Percentiles rank a stretch among this genome's conserved stretches.
Conservation (phyloP, 768 basidiomycete species). For the Lenzites betulinus region DNA sequence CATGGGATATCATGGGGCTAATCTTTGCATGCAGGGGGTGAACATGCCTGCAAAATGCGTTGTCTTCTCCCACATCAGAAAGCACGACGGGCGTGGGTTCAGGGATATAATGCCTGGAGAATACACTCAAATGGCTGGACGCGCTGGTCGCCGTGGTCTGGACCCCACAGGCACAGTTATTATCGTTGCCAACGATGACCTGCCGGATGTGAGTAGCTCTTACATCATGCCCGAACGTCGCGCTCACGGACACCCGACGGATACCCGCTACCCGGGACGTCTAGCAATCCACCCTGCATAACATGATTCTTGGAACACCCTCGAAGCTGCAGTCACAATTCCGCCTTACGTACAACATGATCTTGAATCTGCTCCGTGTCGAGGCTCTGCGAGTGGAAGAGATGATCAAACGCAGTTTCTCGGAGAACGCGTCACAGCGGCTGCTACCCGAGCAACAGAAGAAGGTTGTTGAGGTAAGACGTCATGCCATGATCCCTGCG, state of each 20-base stretch:
- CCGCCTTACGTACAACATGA: constrained; percentile 99
- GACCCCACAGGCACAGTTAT: constrained; percentile 96
- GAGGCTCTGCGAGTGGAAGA: constrained; percentile 96
- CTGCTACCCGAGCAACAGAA: constrained; percentile 93
- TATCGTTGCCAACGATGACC: constrained; percentile 77
- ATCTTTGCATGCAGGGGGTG: constrained; percentile 68
- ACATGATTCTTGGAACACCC: constrained; percentile 94
- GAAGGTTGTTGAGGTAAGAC: constrained; percentile 74
- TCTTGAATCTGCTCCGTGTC: constrained; percentile 92
- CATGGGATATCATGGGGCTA: neutral
- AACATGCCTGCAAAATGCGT: constrained; percentile 99
- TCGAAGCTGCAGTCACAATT: constrained; percentile 95
- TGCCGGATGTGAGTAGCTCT: constrained; percentile 72
- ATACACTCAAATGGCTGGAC: constrained; percentile 99
- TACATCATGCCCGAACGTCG: too few relatives aligned
- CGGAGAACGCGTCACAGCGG: constrained; percentile 94
- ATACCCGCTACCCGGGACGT: neutral
- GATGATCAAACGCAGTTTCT: constrained; percentile 99
- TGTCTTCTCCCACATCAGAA: constrained; percentile 92
- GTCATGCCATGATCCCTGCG: neutral
- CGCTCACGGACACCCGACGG: too few relatives aligned
- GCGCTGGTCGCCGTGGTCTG: constrained; percentile 93
- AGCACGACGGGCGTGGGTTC: constrained; percentile 94
- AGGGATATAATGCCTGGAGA: constrained; percentile 89
- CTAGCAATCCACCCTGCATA: constrained; percentile 72